phyloP scores from a whole-genome alignment of 176 grass and related monocot species.

The Areca catechu region DNA sequence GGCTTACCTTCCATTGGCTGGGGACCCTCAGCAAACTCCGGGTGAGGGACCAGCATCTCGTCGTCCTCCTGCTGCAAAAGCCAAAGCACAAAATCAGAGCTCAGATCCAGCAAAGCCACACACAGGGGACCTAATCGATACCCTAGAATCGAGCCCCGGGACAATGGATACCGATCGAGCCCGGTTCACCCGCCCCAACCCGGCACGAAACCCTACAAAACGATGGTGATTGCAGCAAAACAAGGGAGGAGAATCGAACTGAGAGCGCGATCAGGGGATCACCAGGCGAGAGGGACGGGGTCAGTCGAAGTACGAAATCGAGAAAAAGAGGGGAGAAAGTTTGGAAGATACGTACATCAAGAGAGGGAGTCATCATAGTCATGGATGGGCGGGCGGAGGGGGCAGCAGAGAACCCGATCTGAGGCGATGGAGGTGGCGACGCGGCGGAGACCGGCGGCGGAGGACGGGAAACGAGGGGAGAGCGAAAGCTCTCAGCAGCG shows the following conservation, averaged over 20 bases:
- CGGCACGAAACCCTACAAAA: constrained; percentile 6
- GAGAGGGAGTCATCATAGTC: constrained; percentile 19
- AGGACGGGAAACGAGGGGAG: background rate
- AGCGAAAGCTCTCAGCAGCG: background rate
- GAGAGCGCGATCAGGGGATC: background rate
- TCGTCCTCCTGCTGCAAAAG: constrained; percentile 23
- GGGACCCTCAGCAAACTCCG: constrained; percentile 13
- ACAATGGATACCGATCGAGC: background rate
- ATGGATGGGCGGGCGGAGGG: background rate
- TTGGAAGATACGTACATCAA: constrained; percentile 1
- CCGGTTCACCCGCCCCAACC: background rate
- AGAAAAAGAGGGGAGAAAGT: background rate
- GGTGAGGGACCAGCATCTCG: constrained; percentile 22
- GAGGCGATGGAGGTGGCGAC: background rate
- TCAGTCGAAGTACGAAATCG: background rate
- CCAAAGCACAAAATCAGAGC: constrained; percentile 10
- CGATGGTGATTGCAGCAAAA: background rate
- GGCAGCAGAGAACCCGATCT: constrained; percentile 1
- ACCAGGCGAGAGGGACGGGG: background rate
- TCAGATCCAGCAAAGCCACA: constrained; percentile 6
- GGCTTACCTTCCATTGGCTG: constrained; percentile 21
- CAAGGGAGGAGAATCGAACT: background rate
- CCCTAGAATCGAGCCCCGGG: background rate
- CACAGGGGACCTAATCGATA: background rate
- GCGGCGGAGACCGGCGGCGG: background rate